Evolutionary conservation across 73 alveolate species (phyloP), one percentile per base, ranked within the genome.

Genomic region (Paramecium sexaurelia): DNA sequence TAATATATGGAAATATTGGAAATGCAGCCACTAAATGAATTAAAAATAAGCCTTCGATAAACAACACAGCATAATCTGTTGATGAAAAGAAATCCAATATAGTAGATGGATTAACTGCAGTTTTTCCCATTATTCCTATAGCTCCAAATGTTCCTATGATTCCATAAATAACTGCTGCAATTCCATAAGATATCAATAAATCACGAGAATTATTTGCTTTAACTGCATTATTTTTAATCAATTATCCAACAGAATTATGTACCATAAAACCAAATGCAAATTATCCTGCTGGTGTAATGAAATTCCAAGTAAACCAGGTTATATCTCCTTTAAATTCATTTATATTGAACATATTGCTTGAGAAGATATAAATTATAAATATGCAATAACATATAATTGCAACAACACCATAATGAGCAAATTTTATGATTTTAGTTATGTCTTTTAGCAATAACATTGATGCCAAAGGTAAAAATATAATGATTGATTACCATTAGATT

Each of bases 211-310:
- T 88, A 15, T 88, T 69, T 36, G 75, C 51, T 19, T 75, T 75
- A 20, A 40, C 55, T 27, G 56, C 37, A 69, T 88, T 88, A 29
- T 88, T 68, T 43, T 82, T 88, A 75, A 88, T 69, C 78, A 88
- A 47, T 69, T 88, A 33, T 3, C 91, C 94, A 67, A 88, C 73
- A 2, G 94, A 56, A 13, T 88, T 88, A 68, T 88, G 94, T 39
- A 88, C 94, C 94, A 88, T 88, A 26, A 88, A 88, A 8, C 87
- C 94, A 41, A 88, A 82, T 20, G 94, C 94, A 68, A 88, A 88
- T 32, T 40, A 43, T 41, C 94, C 94, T 11, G 83, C 94, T 36
- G 87, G 75, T 27, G 37, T 55, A 5, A 57, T 82, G 11, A 88
- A 55, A 29, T 88, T 71, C 26, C 84, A 56, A 69, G 90, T 68